Conservation (phyloP, 2,329 filamentous ascomycete genomes). For the Venturia carpophila region DNA sequence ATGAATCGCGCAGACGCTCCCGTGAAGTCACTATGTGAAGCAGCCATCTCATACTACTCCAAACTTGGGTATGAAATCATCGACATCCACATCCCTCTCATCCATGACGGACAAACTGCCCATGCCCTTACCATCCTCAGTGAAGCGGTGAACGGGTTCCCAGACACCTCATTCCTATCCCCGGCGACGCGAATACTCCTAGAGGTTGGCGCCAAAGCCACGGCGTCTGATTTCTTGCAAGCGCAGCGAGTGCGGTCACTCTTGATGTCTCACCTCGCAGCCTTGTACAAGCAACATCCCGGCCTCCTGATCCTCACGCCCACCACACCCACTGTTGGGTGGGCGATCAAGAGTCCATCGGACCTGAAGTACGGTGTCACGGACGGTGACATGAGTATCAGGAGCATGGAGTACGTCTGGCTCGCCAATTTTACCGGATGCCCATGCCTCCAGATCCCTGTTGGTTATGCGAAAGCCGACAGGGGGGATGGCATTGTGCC, state of each 20-base stretch:
- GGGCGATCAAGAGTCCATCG: constrained; percentile 57
- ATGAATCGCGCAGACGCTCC: constrained; percentile 58
- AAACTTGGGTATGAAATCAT: constrained; percentile 47
- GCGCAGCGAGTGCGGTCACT: constrained; percentile 66
- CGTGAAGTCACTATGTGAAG: constrained; percentile 55
- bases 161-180: constrained; percentile 49
- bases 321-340: constrained; percentile 67
- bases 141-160: constrained; percentile 47
- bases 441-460: constrained; percentile 66
- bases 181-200: constrained; percentile 64
- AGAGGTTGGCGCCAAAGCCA: constrained; percentile 54
- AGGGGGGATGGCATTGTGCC: constrained; percentile 49
- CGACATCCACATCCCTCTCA: constrained; percentile 57
- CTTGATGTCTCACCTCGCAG: constrained; percentile 70
- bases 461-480: constrained; percentile 58
- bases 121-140: constrained; percentile 71
- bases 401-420: constrained; percentile 79
- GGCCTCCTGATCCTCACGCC: constrained; percentile 73
- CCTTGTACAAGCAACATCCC: constrained; percentile 61
- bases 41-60: constrained; percentile 48
- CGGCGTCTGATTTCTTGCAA: constrained; percentile 61
- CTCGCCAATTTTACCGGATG: constrained; percentile 75
- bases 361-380: constrained; percentile 57
- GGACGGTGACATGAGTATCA: constrained; percentile 65
- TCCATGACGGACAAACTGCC: constrained; percentile 65